Evolutionary conservation across 495 filamentous ascomycete genomes (phyloP), one percentile per base, ranked within the genome.

Genomic region (Annulohypoxylon maeteangense): DNA sequence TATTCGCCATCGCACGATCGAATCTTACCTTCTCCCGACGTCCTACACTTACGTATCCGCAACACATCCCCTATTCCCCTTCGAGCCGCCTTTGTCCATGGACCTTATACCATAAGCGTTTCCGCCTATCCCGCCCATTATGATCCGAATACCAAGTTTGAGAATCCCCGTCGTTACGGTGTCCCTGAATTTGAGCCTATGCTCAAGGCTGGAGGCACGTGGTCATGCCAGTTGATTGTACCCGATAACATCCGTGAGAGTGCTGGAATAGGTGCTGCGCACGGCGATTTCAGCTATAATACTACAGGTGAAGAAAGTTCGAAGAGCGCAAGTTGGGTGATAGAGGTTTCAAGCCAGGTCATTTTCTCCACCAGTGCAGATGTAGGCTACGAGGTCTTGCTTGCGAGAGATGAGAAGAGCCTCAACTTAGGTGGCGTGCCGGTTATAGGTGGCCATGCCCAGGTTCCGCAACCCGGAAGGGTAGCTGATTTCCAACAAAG

Each of bases 61-160:
- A 99, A 99, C 74, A 92, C 91, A n/a, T 94, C 92, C 20, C 90
- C 94, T 12, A 91, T 95, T 63, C 90, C 95, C 3, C 83, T 98
- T 11, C 92, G 95, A 71, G 95, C 95, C 51, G 95, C 95, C 38
- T 99, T 97, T 76, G 88, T 99, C 42, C 95, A 97, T 79, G 95
- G 95, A 0, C 95, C 95, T 1, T 99, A 99, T 78, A 97, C 89
- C 1, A 85, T 98, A 7, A 92, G 93, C 69, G 88, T 93, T 7
- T 89, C 95, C 42, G 91, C 93, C 16, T 95, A 93, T 73, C 93
- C 94, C 3, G 83, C 89, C 0, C 86, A 84, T 38, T 98, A 94
- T 79, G 87, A 92, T 72, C 93, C 94, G 3, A 92, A 97, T 76
- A 78, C 82, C 66, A 92, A 90, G 61, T 87, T 90, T 57, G 87